Evolutionary conservation across 345 rosid species (phyloP).

Genomic region (Rhodamnia argentea): DNA sequence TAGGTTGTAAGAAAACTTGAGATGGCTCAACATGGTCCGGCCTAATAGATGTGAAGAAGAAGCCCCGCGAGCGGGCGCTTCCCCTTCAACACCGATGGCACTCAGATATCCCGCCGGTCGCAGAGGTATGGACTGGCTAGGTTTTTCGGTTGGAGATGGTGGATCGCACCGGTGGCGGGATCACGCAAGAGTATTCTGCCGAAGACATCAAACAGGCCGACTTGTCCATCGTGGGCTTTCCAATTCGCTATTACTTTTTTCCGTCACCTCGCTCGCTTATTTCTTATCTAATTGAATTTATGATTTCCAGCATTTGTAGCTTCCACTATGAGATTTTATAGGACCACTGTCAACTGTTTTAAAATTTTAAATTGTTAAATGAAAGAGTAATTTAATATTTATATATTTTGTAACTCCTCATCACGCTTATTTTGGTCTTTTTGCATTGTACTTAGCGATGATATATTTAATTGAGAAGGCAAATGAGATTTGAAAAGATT

Average conservation of each 20-base stretch:
- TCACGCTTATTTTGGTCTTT: too few relatives aligned
- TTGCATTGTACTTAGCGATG: too few relatives aligned
- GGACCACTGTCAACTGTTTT: too few relatives aligned
- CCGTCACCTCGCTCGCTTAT: background rate
- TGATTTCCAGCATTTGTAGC: background rate
- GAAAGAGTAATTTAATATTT: too few relatives aligned
- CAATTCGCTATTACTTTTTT: background rate
- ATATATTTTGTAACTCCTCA: too few relatives aligned
- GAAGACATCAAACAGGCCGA: slow-evolving; percentile 42
- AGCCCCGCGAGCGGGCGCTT: slow-evolving; percentile 35
- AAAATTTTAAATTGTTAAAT: too few relatives aligned
- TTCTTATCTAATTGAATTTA: background rate
- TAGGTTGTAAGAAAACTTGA: background rate
- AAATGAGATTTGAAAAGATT: too few relatives aligned
- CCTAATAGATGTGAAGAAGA: slow-evolving; percentile 50
- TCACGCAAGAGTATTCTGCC: slow-evolving; percentile 22
- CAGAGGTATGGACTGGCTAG: slow-evolving; percentile 21
- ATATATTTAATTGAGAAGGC: too few relatives aligned
- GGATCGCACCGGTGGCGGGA: slow-evolving; percentile 30
- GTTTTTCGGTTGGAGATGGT: slow-evolving; percentile 46
- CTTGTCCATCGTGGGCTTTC: slow-evolving; percentile 24
- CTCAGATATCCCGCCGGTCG: slow-evolving; percentile 39
- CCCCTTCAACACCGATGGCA: slow-evolving; percentile 53
- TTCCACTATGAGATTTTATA: too few relatives aligned
- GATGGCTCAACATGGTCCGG: slow-evolving; percentile 23